Evolutionary conservation across 148 eudicot genomes (phyloP).

Genomic region (Amaranthus hypochondriacus): DNA sequence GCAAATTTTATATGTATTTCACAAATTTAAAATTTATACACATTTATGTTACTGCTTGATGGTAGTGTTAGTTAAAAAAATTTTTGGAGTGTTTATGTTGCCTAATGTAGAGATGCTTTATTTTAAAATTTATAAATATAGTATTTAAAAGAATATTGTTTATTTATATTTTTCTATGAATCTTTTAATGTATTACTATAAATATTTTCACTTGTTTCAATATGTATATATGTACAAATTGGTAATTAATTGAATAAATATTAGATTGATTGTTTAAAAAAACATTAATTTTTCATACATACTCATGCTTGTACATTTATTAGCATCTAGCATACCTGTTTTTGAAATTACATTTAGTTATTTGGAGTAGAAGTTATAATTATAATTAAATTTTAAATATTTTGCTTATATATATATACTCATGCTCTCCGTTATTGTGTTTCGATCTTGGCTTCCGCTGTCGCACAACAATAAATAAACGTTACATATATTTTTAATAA

Average conservation of each 20-base stretch:
- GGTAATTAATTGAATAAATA: no score
- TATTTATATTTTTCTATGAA: not conserved
- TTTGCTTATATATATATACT: not conserved
- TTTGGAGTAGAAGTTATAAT: no score
- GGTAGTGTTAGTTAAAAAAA: not conserved
- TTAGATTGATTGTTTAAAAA: not conserved
- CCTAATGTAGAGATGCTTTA: not conserved
- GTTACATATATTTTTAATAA: not conserved
- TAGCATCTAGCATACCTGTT: no score
- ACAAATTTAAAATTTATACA: not conserved
- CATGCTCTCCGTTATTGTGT: not conserved
- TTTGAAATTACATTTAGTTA: no score
- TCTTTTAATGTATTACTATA: not conserved
- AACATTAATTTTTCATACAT: no score
- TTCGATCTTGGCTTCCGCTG: not conserved
- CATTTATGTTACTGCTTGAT: not conserved
- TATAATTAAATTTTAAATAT: no score
- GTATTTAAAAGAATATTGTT: not conserved
- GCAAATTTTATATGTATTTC: not conserved
- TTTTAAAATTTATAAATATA: not conserved
- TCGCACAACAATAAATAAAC: not conserved
- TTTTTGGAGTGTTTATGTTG: not conserved
- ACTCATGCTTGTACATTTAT: no score
- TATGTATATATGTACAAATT: no score
- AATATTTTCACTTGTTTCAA: not conserved